These are phyloP conservation scores for Hanseniaspora lindneri DNA, from an alignment of 805 yeast genomes.

Conservation along the genomic window DNA sequence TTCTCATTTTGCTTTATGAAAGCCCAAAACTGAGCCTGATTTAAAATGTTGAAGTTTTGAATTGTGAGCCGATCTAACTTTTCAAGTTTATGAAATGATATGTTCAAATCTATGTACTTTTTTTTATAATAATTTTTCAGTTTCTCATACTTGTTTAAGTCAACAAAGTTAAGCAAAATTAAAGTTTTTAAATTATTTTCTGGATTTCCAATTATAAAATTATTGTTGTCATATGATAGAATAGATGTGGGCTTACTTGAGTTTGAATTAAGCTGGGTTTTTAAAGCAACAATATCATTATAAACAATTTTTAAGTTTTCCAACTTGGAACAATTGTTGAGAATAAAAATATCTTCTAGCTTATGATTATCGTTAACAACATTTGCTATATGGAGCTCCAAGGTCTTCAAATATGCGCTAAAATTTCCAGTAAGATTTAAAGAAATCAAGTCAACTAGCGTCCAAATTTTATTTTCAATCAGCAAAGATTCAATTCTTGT, in stretches of 20 bases:
- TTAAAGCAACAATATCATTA: background rate
- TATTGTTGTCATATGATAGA: background rate
- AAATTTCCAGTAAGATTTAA: background rate
- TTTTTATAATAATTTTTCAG: constrained; percentile 1
- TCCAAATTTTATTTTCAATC: constrained; percentile 2
- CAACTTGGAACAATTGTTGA: background rate
- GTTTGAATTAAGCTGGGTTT: background rate
- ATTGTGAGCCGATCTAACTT: background rate
- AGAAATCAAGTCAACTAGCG: background rate
- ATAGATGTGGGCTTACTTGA: background rate
- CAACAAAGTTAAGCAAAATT: background rate
- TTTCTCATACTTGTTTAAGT: background rate
- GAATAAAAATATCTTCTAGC: constrained; percentile 1
- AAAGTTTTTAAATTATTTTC: background rate
- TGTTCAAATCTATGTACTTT: background rate
- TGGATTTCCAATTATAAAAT: background rate
- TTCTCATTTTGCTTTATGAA: background rate
- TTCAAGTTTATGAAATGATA: constrained; percentile 3
- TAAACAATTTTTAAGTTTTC: background rate
- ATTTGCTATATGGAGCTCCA: background rate
- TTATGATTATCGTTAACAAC: constrained; percentile 3
- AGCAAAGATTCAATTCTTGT: background rate
- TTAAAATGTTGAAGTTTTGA: background rate
- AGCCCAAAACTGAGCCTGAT: background rate
- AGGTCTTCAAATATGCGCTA: background rate